phyloP scores from a whole-genome alignment of 148 eudicot species.

The Chenopodium formosanum region DNA sequence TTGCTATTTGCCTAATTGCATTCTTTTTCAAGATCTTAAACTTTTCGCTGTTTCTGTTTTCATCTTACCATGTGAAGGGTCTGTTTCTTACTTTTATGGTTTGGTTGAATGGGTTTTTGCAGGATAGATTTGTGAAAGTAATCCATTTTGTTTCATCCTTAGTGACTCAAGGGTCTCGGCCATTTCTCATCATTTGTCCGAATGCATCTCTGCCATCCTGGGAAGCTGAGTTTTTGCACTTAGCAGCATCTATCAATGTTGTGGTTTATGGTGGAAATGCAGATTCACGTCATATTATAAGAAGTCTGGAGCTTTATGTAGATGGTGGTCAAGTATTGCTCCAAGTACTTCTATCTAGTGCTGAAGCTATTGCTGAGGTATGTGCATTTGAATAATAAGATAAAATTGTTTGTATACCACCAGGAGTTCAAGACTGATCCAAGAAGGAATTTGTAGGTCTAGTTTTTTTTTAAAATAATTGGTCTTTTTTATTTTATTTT shows the following conservation, averaged over 20 bases:
- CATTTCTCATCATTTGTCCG: conserved; percentile 55
- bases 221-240: conserved; percentile 59
- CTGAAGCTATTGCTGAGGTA: conserved; percentile 50
- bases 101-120: conserved; percentile 30
- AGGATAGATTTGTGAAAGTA: conserved; percentile 49
- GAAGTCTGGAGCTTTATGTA: conserved; percentile 50
- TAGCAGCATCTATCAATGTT: conserved; percentile 50
- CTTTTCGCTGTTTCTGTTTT: neutral
- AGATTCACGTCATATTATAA: conserved; percentile 47
- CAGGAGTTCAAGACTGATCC: neutral
- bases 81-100: neutral
- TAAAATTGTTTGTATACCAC: neutral
- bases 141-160: conserved; percentile 45
- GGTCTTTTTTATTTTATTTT: neutral
- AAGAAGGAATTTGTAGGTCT: neutral
- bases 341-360: conserved; percentile 64
- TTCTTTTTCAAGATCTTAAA: neutral
- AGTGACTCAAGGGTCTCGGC: conserved; percentile 34
- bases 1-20: neutral
- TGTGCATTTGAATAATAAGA: neutral
- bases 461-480: neutral
- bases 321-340: conserved; percentile 49
- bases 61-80: neutral
- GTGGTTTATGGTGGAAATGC: conserved; percentile 52
- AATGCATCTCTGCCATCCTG: conserved; percentile 39